Evolutionary conservation across 768 basidiomycete species (phyloP).

Genomic region (Mycena leptocephala): DNA sequence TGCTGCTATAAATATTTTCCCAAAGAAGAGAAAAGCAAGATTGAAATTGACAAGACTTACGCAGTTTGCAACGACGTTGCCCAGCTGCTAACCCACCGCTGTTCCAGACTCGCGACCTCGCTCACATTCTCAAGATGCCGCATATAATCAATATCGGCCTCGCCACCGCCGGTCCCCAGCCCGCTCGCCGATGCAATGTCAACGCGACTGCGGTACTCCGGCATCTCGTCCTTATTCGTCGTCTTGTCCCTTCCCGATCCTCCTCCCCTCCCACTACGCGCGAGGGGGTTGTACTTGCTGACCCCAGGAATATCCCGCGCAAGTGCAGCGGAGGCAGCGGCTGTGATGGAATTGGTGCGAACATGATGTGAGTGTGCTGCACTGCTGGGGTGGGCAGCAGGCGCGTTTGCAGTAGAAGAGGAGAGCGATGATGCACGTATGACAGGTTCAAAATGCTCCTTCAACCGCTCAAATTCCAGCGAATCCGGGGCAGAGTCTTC

Average conservation of each 20-base stretch:
- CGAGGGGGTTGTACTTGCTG: slow-evolving; percentile 80
- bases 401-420: slow-evolving; percentile 68
- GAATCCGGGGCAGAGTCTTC: slow-evolving; percentile 90
- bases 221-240: slow-evolving; percentile 83
- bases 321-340: slow-evolving; percentile 91
- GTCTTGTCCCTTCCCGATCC: slow-evolving; percentile 74
- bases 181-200: slow-evolving; percentile 73
- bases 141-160: slow-evolving; percentile 82
- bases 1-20: slow-evolving; percentile 21
- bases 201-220: slow-evolving; percentile 82
- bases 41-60: slow-evolving; percentile 72
- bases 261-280: slow-evolving; percentile 62
- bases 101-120: slow-evolving; percentile 81
- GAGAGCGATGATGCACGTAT: slow-evolving; percentile 85
- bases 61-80: slow-evolving; percentile 72
- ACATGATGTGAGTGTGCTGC: slow-evolving; percentile 78
- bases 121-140: slow-evolving; percentile 72
- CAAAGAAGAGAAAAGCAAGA: background rate
- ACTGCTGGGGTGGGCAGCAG: slow-evolving; percentile 63
- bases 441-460: slow-evolving; percentile 98
- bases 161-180: slow-evolving; percentile 73
- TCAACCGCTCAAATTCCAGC: slow-evolving; percentile 93
- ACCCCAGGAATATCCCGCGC: slow-evolving; percentile 91
- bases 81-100: slow-evolving; percentile 91
- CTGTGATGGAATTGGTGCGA: slow-evolving; percentile 88